phyloP scores from a whole-genome alignment of 331 rosid species.

The Pyrus hybrid region DNA sequence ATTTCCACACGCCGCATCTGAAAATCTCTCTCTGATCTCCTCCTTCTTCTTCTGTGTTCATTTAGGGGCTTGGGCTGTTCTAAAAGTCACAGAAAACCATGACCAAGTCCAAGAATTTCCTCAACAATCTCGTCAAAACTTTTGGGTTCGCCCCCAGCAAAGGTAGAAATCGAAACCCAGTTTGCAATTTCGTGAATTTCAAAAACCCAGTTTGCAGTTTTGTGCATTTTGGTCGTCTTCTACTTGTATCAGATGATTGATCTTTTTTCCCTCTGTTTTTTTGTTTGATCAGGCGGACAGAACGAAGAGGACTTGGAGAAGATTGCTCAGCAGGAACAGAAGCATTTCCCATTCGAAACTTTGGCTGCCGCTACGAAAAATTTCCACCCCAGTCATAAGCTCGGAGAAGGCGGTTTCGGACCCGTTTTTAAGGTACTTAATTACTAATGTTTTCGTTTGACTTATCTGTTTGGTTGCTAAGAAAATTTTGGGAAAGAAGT shows the following conservation, averaged over 20 bases:
- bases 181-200: not conserved
- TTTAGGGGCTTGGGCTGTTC: conserved; percentile 31
- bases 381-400: conserved; percentile 50
- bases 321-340: conserved; percentile 88
- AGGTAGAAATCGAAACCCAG: conserved; percentile 26
- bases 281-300: conserved; percentile 30
- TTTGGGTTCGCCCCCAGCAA: conserved; percentile 36
- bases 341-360: conserved; percentile 46
- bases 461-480: conserved; percentile 15
- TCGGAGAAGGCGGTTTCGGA: conserved; percentile 95
- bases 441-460: not conserved
- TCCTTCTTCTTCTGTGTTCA: not conserved
- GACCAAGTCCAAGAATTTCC: conserved; percentile 41
- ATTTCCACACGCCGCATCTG: not conserved
- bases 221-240: not conserved
- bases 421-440: conserved; percentile 70
- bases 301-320: conserved; percentile 60
- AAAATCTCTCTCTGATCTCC: not conserved
- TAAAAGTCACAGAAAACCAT: conserved; percentile 14
- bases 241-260: conserved; percentile 1
- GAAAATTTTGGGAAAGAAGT: not conserved
- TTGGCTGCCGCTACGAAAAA: conserved; percentile 64
- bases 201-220: not conserved
- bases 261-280: conserved; percentile 1
- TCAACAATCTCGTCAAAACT: conserved; percentile 39